Evolutionary conservation across 1,139 yeast species (phyloP), one percentile per base, ranked within the genome.

Genomic region (Debaryomyces subglobosus): DNA sequence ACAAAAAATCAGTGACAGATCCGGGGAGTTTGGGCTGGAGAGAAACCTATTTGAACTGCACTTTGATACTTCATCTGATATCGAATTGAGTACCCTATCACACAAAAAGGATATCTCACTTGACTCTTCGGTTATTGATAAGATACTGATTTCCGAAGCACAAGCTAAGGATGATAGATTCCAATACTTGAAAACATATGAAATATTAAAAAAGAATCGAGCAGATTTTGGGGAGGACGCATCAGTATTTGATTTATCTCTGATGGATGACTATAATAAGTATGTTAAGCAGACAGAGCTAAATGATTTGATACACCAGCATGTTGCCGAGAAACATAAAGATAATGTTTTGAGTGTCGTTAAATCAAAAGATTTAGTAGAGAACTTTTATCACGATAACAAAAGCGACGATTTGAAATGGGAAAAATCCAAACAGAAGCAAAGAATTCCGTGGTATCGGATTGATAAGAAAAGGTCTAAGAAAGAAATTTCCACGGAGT

Each of bases 201-300:
- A 63, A 43, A 58, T 53, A 18, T 46, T 63, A 7, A 51, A 54
- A 30, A 60, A 59, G 7, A 20, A 54, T 5, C 48, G 43, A 44
- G 40, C 13, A 29, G 44, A 53, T 37, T 44, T 52, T 15, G 43
- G 56, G 15, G 70, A 64, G 21, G 39, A 48, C 37, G 59, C 57
- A n/a, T 72, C 78, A 0, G 60, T 71, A 1, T 73, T 75, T 51
- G 62, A 62, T 4, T 57, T 74, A n/a, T 67, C 76, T 0, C 52
- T 62, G 12, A 53, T 74, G 35, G 74, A 72, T 49, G 80, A 75
- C 53, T 75, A 67, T 56, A 60, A 58, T 43, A 63, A 56, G 46
- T 75, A 67, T 51, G 65, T 72, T 8, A 68, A 67, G 48, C 69
- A 70, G 59, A 67, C 76, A 4, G 69, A 69, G 43, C 48, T 74